Evolutionary conservation across 2,329 filamentous ascomycete species (phyloP).

Genomic region (Claviceps arundinis): DNA sequence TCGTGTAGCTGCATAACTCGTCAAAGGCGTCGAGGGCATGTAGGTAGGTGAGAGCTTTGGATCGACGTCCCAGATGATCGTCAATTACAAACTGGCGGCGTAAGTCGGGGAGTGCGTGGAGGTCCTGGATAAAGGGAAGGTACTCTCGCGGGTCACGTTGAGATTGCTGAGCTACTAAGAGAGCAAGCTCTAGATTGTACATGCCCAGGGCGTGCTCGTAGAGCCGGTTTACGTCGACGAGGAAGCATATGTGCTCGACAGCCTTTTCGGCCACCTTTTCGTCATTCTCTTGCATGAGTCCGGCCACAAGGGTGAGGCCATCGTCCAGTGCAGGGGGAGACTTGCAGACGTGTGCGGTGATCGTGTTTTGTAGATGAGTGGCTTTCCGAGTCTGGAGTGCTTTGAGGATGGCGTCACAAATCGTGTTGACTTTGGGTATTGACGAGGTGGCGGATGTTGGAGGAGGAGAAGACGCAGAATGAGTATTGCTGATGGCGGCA

Average conservation of each 20-base stretch:
- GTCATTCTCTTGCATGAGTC: conserved; percentile 53
- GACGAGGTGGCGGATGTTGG: neutral
- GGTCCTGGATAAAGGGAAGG: conserved; percentile 78
- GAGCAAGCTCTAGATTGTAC: conserved; percentile 79
- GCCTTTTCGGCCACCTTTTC: conserved; percentile 69
- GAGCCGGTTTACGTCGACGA: conserved; percentile 82
- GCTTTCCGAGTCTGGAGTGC: conserved; percentile 48
- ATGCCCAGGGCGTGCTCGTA: conserved; percentile 84
- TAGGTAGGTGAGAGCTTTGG: conserved; percentile 68
- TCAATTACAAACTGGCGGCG: conserved; percentile 77
- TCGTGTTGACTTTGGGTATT: conserved; percentile 60
- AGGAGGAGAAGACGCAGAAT: conserved; percentile 3
- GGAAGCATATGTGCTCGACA: conserved; percentile 93
- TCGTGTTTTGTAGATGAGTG: conserved; percentile 73
- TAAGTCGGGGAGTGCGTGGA: conserved; percentile 60
- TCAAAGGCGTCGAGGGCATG: conserved; percentile 61
- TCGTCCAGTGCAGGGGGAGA: conserved; percentile 78
- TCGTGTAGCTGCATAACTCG: conserved; percentile 64
- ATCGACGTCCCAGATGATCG: conserved; percentile 63
- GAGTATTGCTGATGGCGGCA: conserved; percentile 5
- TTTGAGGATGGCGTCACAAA: conserved; percentile 74
- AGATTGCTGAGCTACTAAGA: conserved; percentile 87
- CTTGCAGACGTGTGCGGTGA: conserved; percentile 93
- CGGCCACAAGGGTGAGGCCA: conserved; percentile 65
- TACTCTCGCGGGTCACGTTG: conserved; percentile 95